Evolutionary conservation across 2,329 filamentous ascomycete species (phyloP).

Genomic region (Stemphylium lycopersici): DNA sequence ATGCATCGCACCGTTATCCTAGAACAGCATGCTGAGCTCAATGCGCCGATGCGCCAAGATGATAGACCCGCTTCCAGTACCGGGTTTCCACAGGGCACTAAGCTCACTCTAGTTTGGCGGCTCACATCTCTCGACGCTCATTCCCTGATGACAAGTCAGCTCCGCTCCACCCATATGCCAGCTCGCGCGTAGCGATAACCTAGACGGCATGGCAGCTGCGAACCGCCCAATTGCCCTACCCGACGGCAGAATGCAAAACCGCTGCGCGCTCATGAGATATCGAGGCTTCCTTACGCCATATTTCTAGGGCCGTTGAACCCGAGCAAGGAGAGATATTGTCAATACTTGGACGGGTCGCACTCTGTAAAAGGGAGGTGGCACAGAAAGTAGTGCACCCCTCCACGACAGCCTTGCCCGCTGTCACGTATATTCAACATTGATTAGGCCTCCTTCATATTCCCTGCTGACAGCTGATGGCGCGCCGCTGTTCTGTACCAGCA

Average conservation of each 20-base stretch:
- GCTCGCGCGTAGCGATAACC: neutral
- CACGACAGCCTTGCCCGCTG: conserved; percentile 1
- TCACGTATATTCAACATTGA: neutral
- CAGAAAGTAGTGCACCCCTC: conserved; percentile 3
- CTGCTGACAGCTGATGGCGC: conserved; percentile 8
- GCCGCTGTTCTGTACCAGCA: conserved; percentile 2
- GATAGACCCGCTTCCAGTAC: neutral
- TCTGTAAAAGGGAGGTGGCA: neutral
- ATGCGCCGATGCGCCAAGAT: conserved; percentile 7
- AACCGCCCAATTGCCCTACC: neutral
- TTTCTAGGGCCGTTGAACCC: neutral
- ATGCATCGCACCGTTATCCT: conserved; percentile 2
- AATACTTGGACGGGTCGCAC: neutral
- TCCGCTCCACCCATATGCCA: conserved; percentile 2
- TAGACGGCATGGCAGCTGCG: conserved; percentile 2
- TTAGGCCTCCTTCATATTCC: neutral
- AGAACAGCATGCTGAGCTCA: conserved; percentile 4
- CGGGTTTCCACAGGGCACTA: neutral
- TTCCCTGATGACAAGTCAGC: conserved; percentile 13
- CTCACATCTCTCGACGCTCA: conserved; percentile 6
- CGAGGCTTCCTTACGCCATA: neutral
- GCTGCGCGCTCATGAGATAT: neutral
- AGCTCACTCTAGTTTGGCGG: conserved; percentile 2
- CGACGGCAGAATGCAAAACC: neutral
- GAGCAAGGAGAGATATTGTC: neutral